Conservation (phyloP, 495 filamentous ascomycete genomes). For the Jackrogersella minutella region DNA sequence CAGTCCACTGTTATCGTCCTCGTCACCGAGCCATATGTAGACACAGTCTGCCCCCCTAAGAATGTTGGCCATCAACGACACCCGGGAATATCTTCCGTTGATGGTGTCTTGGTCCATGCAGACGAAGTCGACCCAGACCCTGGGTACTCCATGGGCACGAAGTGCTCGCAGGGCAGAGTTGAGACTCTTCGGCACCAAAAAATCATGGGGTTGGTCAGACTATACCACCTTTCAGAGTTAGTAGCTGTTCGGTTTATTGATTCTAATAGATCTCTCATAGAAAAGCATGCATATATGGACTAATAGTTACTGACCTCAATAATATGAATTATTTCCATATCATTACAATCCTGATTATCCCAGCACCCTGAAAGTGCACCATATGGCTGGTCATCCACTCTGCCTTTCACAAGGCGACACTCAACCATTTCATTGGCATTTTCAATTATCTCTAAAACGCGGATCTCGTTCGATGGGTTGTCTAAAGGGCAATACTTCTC, state of each 20-base stretch:
- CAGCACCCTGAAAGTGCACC: slow-evolving; percentile 22
- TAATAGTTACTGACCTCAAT: slow-evolving; percentile 5
- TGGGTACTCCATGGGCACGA: background rate
- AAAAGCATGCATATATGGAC: too few species aligned
- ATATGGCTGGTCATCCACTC: background rate
- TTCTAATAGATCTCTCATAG: too few species aligned
- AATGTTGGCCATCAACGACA: slow-evolving; percentile 37
- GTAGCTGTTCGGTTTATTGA: background rate
- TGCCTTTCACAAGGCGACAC: slow-evolving; percentile 2
- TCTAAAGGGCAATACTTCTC: slow-evolving; percentile 5
- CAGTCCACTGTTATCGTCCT: slow-evolving; percentile 6
- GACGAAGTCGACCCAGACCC: slow-evolving; percentile 21
- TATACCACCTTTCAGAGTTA: slow-evolving; percentile 1
- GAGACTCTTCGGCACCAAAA: slow-evolving; percentile 11
- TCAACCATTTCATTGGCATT: slow-evolving; percentile 8
- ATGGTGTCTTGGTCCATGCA: slow-evolving; percentile 19
- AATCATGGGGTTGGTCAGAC: background rate
- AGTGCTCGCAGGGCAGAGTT: slow-evolving; percentile 6
- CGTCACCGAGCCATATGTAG: slow-evolving; percentile 42
- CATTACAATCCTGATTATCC: background rate
- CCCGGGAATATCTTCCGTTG: slow-evolving; percentile 11
- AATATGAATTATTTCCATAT: background rate
- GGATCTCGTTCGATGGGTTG: slow-evolving; percentile 18
- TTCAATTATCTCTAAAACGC: slow-evolving; percentile 18
- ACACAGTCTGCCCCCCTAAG: slow-evolving; percentile 39